Percentiles rank a stretch among this genome's conserved stretches.
phyloP scores from a whole-genome alignment of 805 yeast species.

The Grigorovia transvaalensis region DNA sequence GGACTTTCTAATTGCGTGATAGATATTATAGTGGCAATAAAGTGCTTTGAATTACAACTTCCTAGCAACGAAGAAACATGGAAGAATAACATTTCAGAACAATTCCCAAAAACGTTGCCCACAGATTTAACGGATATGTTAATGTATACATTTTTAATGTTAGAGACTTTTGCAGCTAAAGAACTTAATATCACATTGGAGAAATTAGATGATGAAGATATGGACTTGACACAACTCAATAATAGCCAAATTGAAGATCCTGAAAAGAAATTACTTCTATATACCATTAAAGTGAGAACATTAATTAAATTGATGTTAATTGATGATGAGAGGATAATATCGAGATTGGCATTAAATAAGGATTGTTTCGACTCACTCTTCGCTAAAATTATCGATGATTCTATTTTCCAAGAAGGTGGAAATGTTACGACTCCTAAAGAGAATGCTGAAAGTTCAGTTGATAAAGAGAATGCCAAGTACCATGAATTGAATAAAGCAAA shows the following conservation, averaged over 20 bases:
- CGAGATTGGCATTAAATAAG: slow-evolving; percentile 19
- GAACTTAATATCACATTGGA: slow-evolving; percentile 13
- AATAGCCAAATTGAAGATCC: slow-evolving; percentile 5
- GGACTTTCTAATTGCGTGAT: slow-evolving; percentile 14
- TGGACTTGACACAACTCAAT: slow-evolving; percentile 9
- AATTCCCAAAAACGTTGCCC: slow-evolving; percentile 9
- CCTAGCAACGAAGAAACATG: slow-evolving; percentile 18
- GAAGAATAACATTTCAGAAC: slow-evolving; percentile 10
- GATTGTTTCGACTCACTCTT: slow-evolving; percentile 19
- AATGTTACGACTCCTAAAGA: neutral
- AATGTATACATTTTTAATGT: slow-evolving; percentile 15
- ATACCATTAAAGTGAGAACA: slow-evolving; percentile 23
- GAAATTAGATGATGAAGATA: slow-evolving; percentile 21
- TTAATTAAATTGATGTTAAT: slow-evolving; percentile 16
- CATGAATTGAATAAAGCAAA: neutral
- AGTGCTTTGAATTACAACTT: slow-evolving; percentile 21
- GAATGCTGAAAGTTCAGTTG: neutral
- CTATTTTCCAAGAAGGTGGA: slow-evolving; percentile 10
- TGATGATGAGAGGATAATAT: slow-evolving; percentile 4
- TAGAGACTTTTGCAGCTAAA: slow-evolving; percentile 21
- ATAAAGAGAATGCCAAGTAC: neutral
- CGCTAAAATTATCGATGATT: slow-evolving; percentile 16
- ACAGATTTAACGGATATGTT: slow-evolving; percentile 7
- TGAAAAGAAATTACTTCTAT: slow-evolving; percentile 20
- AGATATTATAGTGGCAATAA: slow-evolving; percentile 19